A percentile compares a stretch with the other conserved stretches of the same genome.
Conservation (phyloP, 495 filamentous ascomycete genomes). For the Tuber calosporum region DNA sequence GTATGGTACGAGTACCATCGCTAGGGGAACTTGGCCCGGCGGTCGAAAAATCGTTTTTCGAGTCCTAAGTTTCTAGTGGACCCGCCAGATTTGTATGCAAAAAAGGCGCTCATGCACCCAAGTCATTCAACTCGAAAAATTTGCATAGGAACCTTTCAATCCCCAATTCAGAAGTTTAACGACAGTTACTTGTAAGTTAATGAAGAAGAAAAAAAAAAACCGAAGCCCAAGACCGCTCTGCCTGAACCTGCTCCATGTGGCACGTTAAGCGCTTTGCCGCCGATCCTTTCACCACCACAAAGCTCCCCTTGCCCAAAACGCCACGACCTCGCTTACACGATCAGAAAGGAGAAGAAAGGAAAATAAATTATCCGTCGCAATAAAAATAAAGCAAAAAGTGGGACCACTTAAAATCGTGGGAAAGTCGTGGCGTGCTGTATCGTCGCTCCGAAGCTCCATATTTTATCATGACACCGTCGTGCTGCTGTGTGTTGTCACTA, state of each 20-base stretch:
- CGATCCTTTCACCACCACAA: neutral
- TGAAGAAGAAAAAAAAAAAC: neutral
- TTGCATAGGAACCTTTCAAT: neutral
- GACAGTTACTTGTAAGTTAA: neutral
- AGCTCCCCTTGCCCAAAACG: neutral
- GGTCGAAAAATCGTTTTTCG: neutral
- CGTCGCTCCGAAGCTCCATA: neutral
- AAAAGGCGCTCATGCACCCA: neutral
- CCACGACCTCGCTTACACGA: neutral
- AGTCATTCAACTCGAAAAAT: neutral
- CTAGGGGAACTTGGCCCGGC: neutral
- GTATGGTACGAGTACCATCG: no score
- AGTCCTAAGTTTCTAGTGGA: neutral
- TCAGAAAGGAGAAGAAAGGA: neutral
- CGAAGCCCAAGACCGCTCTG: neutral
- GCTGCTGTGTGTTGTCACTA: slow-evolving; percentile 2
- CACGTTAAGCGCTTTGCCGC: neutral
- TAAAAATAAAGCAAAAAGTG: neutral
- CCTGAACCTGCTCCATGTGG: neutral
- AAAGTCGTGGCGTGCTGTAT: neutral
- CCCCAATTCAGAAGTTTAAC: neutral
- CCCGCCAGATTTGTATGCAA: neutral
- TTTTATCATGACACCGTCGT: neutral
- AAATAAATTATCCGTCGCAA: slow-evolving; percentile 2
- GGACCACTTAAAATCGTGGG: neutral